Evolutionary conservation across 2,329 filamentous ascomycete species (phyloP), one percentile per base, ranked within the genome.

Genomic region (Neonectria magnoliae): DNA sequence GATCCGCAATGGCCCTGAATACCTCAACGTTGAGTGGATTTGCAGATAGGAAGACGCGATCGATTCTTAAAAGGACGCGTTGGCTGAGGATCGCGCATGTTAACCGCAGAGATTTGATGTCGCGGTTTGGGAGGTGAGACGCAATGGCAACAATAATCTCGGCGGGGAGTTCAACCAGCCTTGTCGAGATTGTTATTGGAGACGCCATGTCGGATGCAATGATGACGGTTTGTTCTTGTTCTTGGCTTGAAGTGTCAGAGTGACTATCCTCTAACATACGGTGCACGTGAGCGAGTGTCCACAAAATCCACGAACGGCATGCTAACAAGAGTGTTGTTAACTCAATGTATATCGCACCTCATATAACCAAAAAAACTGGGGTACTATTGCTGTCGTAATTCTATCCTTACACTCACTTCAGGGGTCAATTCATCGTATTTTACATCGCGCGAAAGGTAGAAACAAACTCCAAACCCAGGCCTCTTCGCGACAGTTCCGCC

Each of bases 1-100:
- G 36, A 8, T 52, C 36, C 2, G 56, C 56, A 27, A 59, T 44
- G 0, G 56, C 47, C 25, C 8, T 52, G 25, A 38, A 52, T 7
- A 59, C 56, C 20, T 25, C 16, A 18, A 59, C 6, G 27, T 59
- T 41, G 11, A 59, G 36, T 3, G 56, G 56, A 7, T 44, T 52
- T 3, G 31, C 36, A 25, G 56, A 59, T 2, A 59, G 45, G 36
- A 59, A 59, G 29, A 59, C 47, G 45, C 56, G 56, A 13, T 18
- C 16, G 36, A 59, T 52, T 5, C n/a, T 36, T 8, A 59, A 4
- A 13, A 33, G 45, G 11, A 52, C 33, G 22, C 29, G 5, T 1
- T 44, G 7, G 36, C 47, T 13, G n/a, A 59, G 11, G 25, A 7
- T 14, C 36, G n/a, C 33, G 47, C 56, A 59, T 18, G 36, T 41